phyloP scores from a whole-genome alignment of 75 land plant genomes.

The Picea sitchensis region DNA sequence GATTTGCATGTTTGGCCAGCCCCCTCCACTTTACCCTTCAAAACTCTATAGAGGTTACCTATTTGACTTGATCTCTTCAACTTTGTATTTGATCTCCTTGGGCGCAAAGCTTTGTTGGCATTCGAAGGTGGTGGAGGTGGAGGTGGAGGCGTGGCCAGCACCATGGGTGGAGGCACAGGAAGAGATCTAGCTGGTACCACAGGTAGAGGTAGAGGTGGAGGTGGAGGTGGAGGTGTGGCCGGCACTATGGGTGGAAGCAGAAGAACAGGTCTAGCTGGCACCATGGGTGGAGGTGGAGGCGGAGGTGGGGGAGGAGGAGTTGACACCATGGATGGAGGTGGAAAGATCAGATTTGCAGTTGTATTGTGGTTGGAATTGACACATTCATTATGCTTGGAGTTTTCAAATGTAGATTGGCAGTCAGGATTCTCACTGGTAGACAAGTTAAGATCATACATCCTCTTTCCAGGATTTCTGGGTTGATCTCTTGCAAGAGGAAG shows the following conservation, averaged over 20 bases:
- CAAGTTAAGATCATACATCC: background rate
- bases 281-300: too few relatives aligned
- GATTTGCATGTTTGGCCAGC: conserved; percentile 21
- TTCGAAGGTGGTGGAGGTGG: conserved; percentile 32
- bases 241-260: background rate
- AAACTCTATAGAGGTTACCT: conserved; percentile 49
- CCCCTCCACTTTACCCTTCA: conserved; percentile 63
- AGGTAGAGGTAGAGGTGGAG: too few relatives aligned
- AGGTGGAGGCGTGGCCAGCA: conserved; percentile 23
- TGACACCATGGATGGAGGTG: background rate
- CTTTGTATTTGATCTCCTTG: conserved; percentile 33
- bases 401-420: conserved; percentile 14
- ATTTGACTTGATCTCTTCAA: conserved; percentile 61
- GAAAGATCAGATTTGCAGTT: conserved; percentile 7
- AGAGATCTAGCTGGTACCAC: too few relatives aligned
- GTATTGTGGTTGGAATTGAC: too few relatives aligned
- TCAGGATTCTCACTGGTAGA: conserved; percentile 17
- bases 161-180: background rate
- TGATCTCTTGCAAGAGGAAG: background rate
- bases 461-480: background rate
- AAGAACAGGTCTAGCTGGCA: too few relatives aligned
- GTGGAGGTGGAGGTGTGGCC: too few relatives aligned
- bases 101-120: conserved; percentile 16
- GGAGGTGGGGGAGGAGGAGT: too few relatives aligned
- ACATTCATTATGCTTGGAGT: conserved; percentile 18